Base-by-base conservation (phyloP, 2,329 filamentous ascomycete genomes). In the Ploettnerulaceae sp. region DNA sequence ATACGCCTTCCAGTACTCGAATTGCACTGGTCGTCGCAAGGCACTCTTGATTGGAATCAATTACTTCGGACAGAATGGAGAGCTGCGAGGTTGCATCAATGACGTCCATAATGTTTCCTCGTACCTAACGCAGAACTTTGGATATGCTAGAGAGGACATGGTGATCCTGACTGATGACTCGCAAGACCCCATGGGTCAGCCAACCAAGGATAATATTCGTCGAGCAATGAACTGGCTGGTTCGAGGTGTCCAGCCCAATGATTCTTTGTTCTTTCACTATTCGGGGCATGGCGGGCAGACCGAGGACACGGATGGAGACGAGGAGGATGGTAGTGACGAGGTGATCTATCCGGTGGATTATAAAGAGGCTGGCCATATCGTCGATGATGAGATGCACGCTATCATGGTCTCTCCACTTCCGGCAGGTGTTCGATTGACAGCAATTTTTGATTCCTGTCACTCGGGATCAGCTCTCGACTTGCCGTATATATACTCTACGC, bases 201-300 rank as follows among this genome's bases (percentile, higher is more conserved):
- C 91, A 11, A 95, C 89, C 4, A 95, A 95, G 67, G 84, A 88
- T 56, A 97, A 97, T 64, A 94, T 97, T 44, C 68, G 96, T 26
- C 79, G 91, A 44, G 91, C 91, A n/a, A 96, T 96, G 91, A 89
- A 95, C 64, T 97, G 91, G 91, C 72, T 97, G 12, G 89, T 96
- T 47, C 95, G 95, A 69, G 90, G 95, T 61, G 90, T 90, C 2
- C 78, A 79, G 49, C 86, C 89, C 0, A 95, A 96, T 64, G 91
- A 97, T 65, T 95, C 90, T 5, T 75, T 97, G 5, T 96, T 97
- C 70, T 95, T 96, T 71, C 91, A 97, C 68, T 96, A 95, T 67
- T 95, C 89, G 29, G 89, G 86, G 4, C 86, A 90, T 63, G 86
- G 86, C 47, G 86, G 86, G n/a, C 86, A 89, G 64, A 87, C 86